Percentiles rank a stretch among this genome's conserved stretches.
phyloP scores from a whole-genome alignment of 129 eudicot species.

The Heracleum sosnowskyi region DNA sequence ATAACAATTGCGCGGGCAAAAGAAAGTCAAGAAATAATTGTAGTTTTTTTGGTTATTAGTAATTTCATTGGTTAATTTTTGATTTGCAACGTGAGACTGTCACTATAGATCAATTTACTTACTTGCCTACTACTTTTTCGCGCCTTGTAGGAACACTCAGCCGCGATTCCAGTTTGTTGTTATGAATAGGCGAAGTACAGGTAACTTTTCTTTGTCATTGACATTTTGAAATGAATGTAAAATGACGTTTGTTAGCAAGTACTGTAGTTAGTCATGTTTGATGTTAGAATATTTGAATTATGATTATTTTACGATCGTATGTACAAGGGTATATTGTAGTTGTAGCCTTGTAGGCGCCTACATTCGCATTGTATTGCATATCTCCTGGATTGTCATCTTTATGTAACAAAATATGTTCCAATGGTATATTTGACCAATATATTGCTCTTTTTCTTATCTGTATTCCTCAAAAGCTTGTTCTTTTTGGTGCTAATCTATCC shows the following conservation, averaged over 20 bases:
- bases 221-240: neutral
- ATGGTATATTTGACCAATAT: neutral
- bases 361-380: neutral
- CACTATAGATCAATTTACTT: neutral
- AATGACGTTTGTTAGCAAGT: neutral
- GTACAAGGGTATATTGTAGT: neutral
- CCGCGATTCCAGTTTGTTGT: constrained; percentile 86
- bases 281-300: neutral
- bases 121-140: neutral
- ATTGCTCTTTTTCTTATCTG: neutral
- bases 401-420: neutral
- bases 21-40: neutral
- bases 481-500: neutral
- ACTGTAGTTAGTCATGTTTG: neutral
- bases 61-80: neutral
- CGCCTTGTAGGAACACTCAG: constrained; percentile 50
- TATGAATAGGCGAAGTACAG: constrained; percentile 80
- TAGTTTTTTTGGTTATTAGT: neutral
- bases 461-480: neutral
- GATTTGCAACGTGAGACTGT: neutral
- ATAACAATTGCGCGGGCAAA: neutral
- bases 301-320: neutral
- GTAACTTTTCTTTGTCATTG: constrained; percentile 27
- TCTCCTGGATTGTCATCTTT: neutral
- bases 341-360: neutral